Conservation (phyloP, 2,329 filamentous ascomycete genomes). For the Blastomyces gilchristii region DNA sequence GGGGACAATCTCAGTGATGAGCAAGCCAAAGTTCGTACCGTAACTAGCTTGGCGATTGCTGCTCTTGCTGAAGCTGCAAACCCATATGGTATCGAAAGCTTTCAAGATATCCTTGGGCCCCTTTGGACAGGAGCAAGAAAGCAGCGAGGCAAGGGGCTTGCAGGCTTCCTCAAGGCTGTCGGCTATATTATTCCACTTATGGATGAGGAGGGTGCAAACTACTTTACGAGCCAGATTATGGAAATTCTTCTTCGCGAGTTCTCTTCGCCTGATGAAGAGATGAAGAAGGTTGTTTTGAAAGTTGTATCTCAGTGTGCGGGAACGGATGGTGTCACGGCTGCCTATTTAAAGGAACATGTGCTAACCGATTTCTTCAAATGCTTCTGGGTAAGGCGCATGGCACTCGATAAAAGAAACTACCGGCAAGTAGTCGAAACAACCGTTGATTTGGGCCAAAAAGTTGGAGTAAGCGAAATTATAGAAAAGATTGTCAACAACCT, state of each 20-base stretch:
- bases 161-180: conserved; percentile 92
- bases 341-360: conserved; percentile 90
- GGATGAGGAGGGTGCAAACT: conserved; percentile 99
- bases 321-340: conserved; percentile 88
- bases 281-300: conserved; percentile 99
- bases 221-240: conserved; percentile 98
- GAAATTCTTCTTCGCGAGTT: conserved; percentile 95
- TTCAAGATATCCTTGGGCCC: conserved; percentile 93
- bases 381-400: conserved; percentile 97
- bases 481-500: conserved; percentile 89
- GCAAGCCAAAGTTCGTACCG: conserved; percentile 93
- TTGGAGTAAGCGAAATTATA: conserved; percentile 91
- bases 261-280: conserved; percentile 93
- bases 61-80: conserved; percentile 92
- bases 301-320: conserved; percentile 92
- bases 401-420: conserved; percentile 94
- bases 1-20: conserved; percentile 93
- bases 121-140: conserved; percentile 94
- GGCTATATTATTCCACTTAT: conserved; percentile 97
- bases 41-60: conserved; percentile 88
- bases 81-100: conserved; percentile 97
- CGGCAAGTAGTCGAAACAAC: conserved; percentile 96
- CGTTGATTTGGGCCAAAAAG: conserved; percentile 92
- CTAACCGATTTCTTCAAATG: conserved; percentile 96
- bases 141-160: conserved; percentile 90